Conservation (phyloP, 2,329 filamentous ascomycete species). For the Sclerotinia subarctica region DNA sequence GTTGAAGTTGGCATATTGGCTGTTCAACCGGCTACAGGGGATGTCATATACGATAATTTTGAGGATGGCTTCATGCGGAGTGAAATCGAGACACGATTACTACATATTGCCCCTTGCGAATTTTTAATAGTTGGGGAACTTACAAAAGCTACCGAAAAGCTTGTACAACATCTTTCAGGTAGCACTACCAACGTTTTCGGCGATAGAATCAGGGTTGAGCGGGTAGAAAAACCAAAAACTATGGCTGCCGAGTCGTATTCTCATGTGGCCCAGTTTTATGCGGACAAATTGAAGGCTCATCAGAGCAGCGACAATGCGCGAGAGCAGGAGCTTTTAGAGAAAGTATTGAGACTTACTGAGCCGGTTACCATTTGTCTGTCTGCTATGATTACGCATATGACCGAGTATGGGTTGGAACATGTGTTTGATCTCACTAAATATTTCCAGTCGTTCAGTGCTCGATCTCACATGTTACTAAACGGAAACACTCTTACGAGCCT, state of each 20-base stretch:
- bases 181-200: slow-evolving; percentile 90
- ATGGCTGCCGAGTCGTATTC: slow-evolving; percentile 82
- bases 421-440: slow-evolving; percentile 96
- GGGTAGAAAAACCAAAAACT: slow-evolving; percentile 71
- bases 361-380: slow-evolving; percentile 88
- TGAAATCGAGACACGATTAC: slow-evolving; percentile 89
- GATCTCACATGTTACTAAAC: slow-evolving; percentile 93
- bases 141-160: slow-evolving; percentile 86
- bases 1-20: slow-evolving; percentile 89
- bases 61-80: slow-evolving; percentile 97
- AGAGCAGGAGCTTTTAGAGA: slow-evolving; percentile 70
- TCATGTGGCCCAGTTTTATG: slow-evolving; percentile 91
- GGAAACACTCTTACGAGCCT: slow-evolving; percentile 91
- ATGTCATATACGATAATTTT: slow-evolving; percentile 93
- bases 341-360: slow-evolving; percentile 80
- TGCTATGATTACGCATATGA: slow-evolving; percentile 91
- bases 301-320: slow-evolving; percentile 51
- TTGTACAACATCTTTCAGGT: slow-evolving; percentile 84
- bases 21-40: slow-evolving; percentile 91
- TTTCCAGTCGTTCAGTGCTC: slow-evolving; percentile 90
- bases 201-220: slow-evolving; percentile 82
- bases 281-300: slow-evolving; percentile 70
- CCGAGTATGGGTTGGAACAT: slow-evolving; percentile 89
- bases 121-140: slow-evolving; percentile 89
- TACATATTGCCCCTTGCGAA: slow-evolving; percentile 95